phyloP scores from a whole-genome alignment of 2,329 filamentous ascomycete genomes.

The Calonectria pauciramosa region DNA sequence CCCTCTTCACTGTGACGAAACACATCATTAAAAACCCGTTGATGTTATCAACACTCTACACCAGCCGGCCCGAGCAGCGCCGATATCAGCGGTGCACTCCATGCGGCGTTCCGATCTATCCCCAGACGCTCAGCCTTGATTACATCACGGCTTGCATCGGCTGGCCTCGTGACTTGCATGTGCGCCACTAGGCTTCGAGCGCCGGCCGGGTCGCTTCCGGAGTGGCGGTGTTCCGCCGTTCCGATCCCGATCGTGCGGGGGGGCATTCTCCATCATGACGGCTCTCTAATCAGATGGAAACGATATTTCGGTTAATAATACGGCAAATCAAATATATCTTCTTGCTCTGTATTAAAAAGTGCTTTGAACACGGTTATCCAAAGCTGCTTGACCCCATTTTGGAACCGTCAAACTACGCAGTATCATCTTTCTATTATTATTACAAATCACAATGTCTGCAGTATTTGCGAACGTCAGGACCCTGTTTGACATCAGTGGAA shows the following conservation, averaged over 20 bases:
- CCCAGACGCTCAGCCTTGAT: not conserved
- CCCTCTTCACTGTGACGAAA: not conserved
- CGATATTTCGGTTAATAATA: not conserved
- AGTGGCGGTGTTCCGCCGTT: not conserved
- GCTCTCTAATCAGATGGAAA: not conserved
- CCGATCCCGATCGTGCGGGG: not conserved
- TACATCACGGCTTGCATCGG: not conserved
- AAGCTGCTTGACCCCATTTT: not conserved
- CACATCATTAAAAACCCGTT: not conserved
- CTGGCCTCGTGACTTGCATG: not conserved
- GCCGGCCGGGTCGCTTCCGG: not conserved
- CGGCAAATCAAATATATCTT: not conserved
- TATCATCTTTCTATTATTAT: not conserved
- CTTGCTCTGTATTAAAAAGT: not conserved
- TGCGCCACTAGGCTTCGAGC: not conserved
- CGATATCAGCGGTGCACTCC: too few species aligned
- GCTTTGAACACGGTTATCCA: not conserved
- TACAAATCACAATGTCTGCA: not conserved
- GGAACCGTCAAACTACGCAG: too few species aligned
- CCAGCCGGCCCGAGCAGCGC: not conserved
- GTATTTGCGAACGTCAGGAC: not conserved
- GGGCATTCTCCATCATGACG: not conserved
- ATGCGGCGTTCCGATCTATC: not conserved
- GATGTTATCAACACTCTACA: not conserved
- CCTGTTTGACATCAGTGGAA: slow-evolving; percentile 47